These are phyloP conservation scores for Mortierella sp. DNA, from an alignment of 371 early-diverging fungal genomes.

Conservation along the genomic window DNA sequence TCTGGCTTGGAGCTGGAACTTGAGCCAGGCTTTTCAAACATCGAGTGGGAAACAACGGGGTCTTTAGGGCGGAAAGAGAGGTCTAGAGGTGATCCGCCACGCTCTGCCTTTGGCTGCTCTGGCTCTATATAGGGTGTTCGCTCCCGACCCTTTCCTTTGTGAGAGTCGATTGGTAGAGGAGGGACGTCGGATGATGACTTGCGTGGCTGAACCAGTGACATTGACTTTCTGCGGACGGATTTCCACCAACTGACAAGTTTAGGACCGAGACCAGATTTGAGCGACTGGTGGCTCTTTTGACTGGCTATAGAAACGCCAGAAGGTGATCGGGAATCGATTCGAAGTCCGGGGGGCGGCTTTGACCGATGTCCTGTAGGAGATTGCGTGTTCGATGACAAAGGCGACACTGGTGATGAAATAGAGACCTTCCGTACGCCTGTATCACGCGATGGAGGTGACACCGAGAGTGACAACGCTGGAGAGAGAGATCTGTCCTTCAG, in stretches of 20 bases:
- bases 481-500: conserved; percentile 43
- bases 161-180: neutral
- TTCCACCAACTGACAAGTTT: conserved; percentile 58
- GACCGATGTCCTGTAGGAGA: conserved; percentile 32
- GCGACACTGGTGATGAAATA: conserved; percentile 10
- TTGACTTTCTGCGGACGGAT: conserved; percentile 53
- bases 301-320: conserved; percentile 54
- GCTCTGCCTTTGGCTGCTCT: conserved; percentile 1
- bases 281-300: conserved; percentile 54
- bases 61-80: conserved; percentile 17
- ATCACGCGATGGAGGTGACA: conserved; percentile 39
- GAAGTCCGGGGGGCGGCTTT: conserved; percentile 33
- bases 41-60: conserved; percentile 26
- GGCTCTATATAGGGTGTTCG: neutral
- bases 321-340: conserved; percentile 38
- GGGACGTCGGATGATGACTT: conserved; percentile 25
- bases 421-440: neutral
- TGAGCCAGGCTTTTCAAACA: conserved; percentile 37
- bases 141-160: conserved; percentile 4
- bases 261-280: conserved; percentile 48
- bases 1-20: conserved; percentile 29
- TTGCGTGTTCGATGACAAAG: conserved; percentile 14
- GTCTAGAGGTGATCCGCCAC: neutral
- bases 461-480: conserved; percentile 35
- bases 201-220: conserved; percentile 45